Percentiles rank a stretch among this genome's conserved stretches.
Conservation (phyloP, 176 grass and related monocot species). For the Miscanthus lutarioriparius region DNA sequence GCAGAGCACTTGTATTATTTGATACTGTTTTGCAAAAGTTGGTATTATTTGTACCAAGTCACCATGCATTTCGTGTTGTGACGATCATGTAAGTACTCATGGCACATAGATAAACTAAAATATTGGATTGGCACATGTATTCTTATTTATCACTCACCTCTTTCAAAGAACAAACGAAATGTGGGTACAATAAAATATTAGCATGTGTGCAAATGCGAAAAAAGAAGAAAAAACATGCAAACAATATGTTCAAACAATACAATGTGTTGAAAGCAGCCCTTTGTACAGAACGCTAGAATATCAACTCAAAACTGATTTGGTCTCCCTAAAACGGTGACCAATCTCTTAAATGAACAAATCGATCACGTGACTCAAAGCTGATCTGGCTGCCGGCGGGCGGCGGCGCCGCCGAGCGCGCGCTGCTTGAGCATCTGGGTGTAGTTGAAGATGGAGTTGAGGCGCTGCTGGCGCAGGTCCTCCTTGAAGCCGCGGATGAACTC, state of each 20-base stretch:
- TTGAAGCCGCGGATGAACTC: conserved; percentile 39
- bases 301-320: conserved; percentile 13
- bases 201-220: background rate
- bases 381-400: background rate
- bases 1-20: background rate
- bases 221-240: background rate
- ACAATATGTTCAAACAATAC: background rate
- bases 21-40: no score
- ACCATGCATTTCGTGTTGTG: background rate
- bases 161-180: background rate
- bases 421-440: conserved; percentile 61
- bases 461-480: conserved; percentile 44
- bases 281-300: background rate
- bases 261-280: background rate
- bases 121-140: background rate
- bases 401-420: background rate
- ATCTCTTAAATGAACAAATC: background rate
- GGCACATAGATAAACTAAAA: background rate
- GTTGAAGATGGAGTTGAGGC: conserved; percentile 56
- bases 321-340: background rate
- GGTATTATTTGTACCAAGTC: background rate
- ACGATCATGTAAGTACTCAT: no score
- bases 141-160: background rate
- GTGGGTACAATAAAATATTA: background rate
- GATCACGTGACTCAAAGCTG: conserved; percentile 20